These are phyloP conservation scores for Penicillium crustosum DNA, from an alignment of 2,329 filamentous ascomycete species.

Conservation along the genomic window DNA sequence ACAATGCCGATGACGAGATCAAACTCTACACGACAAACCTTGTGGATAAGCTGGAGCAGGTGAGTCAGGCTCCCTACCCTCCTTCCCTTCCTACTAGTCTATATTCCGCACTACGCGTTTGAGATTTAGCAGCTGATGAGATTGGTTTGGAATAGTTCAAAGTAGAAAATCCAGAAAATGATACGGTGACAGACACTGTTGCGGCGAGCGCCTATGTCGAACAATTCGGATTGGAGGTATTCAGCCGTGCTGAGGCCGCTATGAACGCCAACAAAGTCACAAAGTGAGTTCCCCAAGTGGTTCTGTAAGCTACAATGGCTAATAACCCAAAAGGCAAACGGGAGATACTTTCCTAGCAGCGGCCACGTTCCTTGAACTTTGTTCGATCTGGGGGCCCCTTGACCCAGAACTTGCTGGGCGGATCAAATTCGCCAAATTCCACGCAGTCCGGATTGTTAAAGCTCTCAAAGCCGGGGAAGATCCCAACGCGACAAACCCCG, in stretches of 20 bases:
- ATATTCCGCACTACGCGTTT: neutral
- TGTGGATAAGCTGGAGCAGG: conserved; percentile 88
- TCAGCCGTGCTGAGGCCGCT: conserved; percentile 78
- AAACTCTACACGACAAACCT: conserved; percentile 76
- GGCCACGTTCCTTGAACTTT: conserved; percentile 85
- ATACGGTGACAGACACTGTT: conserved; percentile 79
- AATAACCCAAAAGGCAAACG: conserved; percentile 64
- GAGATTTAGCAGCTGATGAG: conserved; percentile 3
- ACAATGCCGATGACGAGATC: conserved; percentile 74
- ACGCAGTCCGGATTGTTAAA: conserved; percentile 84
- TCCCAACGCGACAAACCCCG: conserved; percentile 87
- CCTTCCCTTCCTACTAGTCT: neutral
- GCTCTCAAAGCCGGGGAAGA: conserved; percentile 88
- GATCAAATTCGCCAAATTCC: conserved; percentile 96
- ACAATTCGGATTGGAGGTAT: conserved; percentile 87
- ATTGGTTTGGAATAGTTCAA: conserved; percentile 57
- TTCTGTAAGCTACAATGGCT: neutral
- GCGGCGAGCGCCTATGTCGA: conserved; percentile 90
- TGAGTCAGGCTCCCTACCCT: conserved; percentile 36
- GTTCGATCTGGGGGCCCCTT: conserved; percentile 75
- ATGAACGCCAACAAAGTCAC: conserved; percentile 81
- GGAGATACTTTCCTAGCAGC: conserved; percentile 92
- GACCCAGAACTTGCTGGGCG: conserved; percentile 78
- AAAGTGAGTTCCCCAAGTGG: conserved; percentile 51
- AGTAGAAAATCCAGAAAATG: conserved; percentile 69